phyloP scores from a whole-genome alignment of 2,329 filamentous ascomycete species.

The Clonostachys solani region DNA sequence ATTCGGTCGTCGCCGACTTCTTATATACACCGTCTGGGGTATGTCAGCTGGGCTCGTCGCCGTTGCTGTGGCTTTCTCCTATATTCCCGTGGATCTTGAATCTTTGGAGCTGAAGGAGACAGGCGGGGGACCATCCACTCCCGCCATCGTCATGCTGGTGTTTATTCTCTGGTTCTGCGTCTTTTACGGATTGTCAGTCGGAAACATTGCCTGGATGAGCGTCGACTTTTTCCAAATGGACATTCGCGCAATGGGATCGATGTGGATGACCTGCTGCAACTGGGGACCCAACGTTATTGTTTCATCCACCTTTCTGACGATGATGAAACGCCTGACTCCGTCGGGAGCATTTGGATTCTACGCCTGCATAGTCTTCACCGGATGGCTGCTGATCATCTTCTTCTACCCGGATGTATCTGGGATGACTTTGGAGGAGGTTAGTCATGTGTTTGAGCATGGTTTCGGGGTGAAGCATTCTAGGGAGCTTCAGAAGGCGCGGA shows the following conservation, averaged over 20 bases:
- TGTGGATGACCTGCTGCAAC: conserved; percentile 39
- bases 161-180: conserved; percentile 38
- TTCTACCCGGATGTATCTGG: conserved; percentile 51
- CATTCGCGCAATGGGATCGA: conserved; percentile 40
- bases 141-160: conserved; percentile 16
- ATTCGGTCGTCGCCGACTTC: conserved; percentile 37
- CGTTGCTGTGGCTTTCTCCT: conserved; percentile 29
- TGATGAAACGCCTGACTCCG: conserved; percentile 41
- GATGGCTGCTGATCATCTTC: conserved; percentile 33
- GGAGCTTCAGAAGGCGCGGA: conserved; percentile 9
- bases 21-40: conserved; percentile 34
- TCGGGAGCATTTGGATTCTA: conserved; percentile 48
- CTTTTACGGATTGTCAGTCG: conserved; percentile 30
- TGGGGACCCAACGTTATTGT: conserved; percentile 45
- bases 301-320: conserved; percentile 38
- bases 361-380: conserved; percentile 39
- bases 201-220: conserved; percentile 39
- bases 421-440: conserved; percentile 49
- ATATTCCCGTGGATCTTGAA: conserved; percentile 28
- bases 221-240: conserved; percentile 41
- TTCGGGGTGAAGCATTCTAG: conserved; percentile 29
- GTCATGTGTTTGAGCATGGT: conserved; percentile 41
- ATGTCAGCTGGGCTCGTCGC: conserved; percentile 36
- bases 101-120: conserved; percentile 32
- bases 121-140: conserved; percentile 11